Base-by-base conservation (phyloP, 1,139 yeast genomes). In the Eremothecium cymbalariae region DNA sequence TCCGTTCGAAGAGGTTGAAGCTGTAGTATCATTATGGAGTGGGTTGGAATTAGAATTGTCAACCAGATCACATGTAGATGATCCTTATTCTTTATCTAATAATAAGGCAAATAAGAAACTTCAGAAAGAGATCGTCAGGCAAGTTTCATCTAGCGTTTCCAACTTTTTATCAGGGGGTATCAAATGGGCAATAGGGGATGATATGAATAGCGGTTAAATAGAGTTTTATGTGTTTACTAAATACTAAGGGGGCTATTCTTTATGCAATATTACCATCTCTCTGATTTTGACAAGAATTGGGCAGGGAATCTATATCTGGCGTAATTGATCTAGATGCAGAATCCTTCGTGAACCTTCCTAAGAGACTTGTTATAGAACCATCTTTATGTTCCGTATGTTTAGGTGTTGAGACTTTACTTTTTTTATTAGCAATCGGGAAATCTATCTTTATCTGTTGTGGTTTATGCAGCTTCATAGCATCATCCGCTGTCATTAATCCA, bases 11-110 rank as follows among this genome's bases (percentile, higher is more conserved):
- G 65, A 64, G 33, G 52, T 60, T 17, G 60, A 59, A 15, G 55
- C 52, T 11, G 57, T 67, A 2, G 47, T 65, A 3, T 61, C 64
- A 13, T 69, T 64, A 36, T 68, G 72, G 72, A 65, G 63, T 30
- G 47, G 62, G 21, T 36, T 66, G 12, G 64, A 62, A 31, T 37
- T 56, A 32, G 65, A 61, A 26, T 39, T 62, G 6, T 37, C 55
- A 4, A 36, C 55, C 4, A 47, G 60, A 38, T 53, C 56, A 36
- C 28, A 51, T 8, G 37, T 48, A 13, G 30, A 43, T 21, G 59
- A 53, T 26, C 41, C 40, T n/a, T 48, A 46, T 20, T 46, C 57
- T 3, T 27, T 50, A 6, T 41, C 38, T 8, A 36, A 40, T 17
- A 27, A 33, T 6, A 32, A 23, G 13, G 19, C 31, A 3, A 32